Conservation (phyloP, 1,139 yeast species). For the Oligophagozyma castellii region DNA sequence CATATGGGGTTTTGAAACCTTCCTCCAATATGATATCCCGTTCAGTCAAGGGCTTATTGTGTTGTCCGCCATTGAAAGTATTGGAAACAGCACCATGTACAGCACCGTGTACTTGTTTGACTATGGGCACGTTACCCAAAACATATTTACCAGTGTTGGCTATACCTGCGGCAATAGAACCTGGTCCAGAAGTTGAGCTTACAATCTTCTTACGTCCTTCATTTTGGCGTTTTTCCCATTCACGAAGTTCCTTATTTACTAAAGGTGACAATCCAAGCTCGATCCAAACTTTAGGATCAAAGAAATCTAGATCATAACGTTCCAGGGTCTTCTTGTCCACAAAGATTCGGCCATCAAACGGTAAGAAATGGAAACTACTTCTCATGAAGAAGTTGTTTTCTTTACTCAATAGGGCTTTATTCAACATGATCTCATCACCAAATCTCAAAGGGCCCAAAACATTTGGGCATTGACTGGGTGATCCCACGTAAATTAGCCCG, state of each 20-base stretch:
- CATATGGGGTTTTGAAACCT: slow-evolving; percentile 29
- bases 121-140: slow-evolving; percentile 5
- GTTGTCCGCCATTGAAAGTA: not conserved
- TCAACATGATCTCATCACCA: slow-evolving; percentile 68
- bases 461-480: slow-evolving; percentile 74
- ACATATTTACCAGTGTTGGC: slow-evolving; percentile 6
- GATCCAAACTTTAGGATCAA: slow-evolving; percentile 71
- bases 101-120: slow-evolving; percentile 3
- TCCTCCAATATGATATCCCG: slow-evolving; percentile 7
- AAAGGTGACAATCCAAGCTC: slow-evolving; percentile 64
- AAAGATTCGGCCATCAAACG: slow-evolving; percentile 61
- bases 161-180: slow-evolving; percentile 2
- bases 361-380: slow-evolving; percentile 65
- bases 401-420: slow-evolving; percentile 60
- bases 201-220: slow-evolving; percentile 2
- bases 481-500: slow-evolving; percentile 69
- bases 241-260: slow-evolving; percentile 35
- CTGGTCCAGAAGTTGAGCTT: slow-evolving; percentile 1
- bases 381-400: slow-evolving; percentile 85
- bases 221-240: slow-evolving; percentile 6
- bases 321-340: slow-evolving; percentile 45
- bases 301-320: slow-evolving; percentile 56
- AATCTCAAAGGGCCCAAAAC: slow-evolving; percentile 73
- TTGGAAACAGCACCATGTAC: slow-evolving; percentile 3
- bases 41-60: slow-evolving; percentile 5